Conservation (phyloP, 2,329 filamentous ascomycete genomes). For the Chrysoporthe puriensis region DNA sequence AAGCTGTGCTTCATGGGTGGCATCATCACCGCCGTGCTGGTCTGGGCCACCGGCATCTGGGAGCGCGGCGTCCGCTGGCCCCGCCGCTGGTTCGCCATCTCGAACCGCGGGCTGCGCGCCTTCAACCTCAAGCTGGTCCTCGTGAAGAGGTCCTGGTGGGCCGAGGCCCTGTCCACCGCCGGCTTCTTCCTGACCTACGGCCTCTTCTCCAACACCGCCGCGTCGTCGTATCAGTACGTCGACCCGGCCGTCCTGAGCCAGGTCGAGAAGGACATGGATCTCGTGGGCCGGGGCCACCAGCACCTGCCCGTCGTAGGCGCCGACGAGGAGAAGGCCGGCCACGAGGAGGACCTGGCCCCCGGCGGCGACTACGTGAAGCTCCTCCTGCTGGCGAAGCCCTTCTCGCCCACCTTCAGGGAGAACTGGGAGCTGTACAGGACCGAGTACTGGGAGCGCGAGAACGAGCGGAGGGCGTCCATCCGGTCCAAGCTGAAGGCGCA, state of each 20-base stretch:
- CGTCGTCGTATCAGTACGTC: slow-evolving; percentile 76
- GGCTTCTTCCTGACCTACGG: slow-evolving; percentile 80
- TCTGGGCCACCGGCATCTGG: slow-evolving; percentile 97
- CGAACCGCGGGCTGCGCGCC: slow-evolving; percentile 84
- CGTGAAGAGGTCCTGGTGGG: slow-evolving; percentile 80
- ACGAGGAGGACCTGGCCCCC: slow-evolving; percentile 87
- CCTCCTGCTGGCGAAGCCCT: slow-evolving; percentile 88
- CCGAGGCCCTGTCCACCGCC: slow-evolving; percentile 72
- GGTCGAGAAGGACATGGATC: slow-evolving; percentile 61
- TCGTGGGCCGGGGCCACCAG: slow-evolving; percentile 47
- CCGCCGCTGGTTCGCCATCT: slow-evolving; percentile 83
- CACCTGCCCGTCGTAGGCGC: slow-evolving; percentile 42
- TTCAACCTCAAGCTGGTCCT: slow-evolving; percentile 98
- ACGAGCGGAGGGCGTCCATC: slow-evolving; percentile 79
- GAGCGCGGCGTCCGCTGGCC: slow-evolving; percentile 95
- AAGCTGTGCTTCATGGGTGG: slow-evolving; percentile 92
- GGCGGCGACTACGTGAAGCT: slow-evolving; percentile 93
- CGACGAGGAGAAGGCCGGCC: slow-evolving; percentile 67
- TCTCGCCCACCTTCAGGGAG: slow-evolving; percentile 90
- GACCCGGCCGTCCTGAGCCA: slow-evolving; percentile 65
- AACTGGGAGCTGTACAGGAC: slow-evolving; percentile 95
- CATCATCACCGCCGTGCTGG: slow-evolving; percentile 80
- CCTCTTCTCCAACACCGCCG: slow-evolving; percentile 68
- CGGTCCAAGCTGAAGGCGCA: slow-evolving; percentile 70
- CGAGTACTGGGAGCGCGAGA: slow-evolving; percentile 97